These are phyloP conservation scores for Cyclostephanos invisitatus DNA, from an alignment of 108 stramenopile genomes.

Conservation along the genomic window DNA sequence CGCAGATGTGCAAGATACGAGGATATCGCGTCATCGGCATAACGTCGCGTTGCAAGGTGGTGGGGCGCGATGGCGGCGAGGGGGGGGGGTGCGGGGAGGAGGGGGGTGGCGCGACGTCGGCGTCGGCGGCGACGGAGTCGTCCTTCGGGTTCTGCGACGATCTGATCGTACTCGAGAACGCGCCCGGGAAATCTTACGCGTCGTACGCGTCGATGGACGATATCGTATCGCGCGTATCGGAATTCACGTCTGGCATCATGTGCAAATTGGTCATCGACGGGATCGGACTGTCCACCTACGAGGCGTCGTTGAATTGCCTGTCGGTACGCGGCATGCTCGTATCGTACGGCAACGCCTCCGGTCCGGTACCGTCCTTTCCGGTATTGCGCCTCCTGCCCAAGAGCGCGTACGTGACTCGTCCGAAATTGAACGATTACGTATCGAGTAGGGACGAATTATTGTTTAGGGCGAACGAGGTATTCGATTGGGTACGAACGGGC, in stretches of 20 bases:
- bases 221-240: conserved; percentile 63
- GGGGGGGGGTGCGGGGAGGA: too few relatives aligned
- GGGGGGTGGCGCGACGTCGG: too few relatives aligned
- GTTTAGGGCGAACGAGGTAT: conserved; percentile 66
- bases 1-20: conserved; percentile 81
- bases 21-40: conserved; percentile 89
- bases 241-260: conserved; percentile 71
- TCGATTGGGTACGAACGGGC: conserved; percentile 76
- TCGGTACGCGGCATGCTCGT: conserved; percentile 81
- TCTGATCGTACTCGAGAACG: conserved; percentile 83
- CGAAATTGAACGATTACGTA: conserved; percentile 82
- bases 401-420: conserved; percentile 82
- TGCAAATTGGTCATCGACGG: conserved; percentile 86
- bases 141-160: conserved; percentile 63
- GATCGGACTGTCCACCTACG: conserved; percentile 77
- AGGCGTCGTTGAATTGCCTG: conserved; percentile 76
- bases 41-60: conserved; percentile 64
- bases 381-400: conserved; percentile 70
- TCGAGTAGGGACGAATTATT: conserved; percentile 65
- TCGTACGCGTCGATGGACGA: conserved; percentile 80
- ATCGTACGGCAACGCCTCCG: conserved; percentile 87
- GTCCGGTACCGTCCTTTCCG: conserved; percentile 86
- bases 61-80: conserved; percentile 24
- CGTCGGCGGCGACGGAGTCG: too few relatives aligned
- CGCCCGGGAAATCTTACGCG: conserved; percentile 60